Percentiles rank a stretch among this genome's conserved stretches.
Conservation (phyloP, 1,284 basidiomycete species). For the Trichosporon faecale region DNA sequence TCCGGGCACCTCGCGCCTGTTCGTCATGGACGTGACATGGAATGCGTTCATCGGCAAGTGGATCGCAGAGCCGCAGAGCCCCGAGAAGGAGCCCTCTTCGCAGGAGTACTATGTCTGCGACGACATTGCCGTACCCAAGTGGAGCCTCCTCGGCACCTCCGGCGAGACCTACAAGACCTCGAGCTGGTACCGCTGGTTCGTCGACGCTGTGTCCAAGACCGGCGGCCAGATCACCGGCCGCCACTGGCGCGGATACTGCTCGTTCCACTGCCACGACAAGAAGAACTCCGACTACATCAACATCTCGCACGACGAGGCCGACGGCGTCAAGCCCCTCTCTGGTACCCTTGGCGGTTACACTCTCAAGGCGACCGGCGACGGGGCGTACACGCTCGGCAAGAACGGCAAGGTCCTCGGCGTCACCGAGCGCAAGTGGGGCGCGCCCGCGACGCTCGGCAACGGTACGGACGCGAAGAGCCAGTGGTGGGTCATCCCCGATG, state of each 20-base stretch:
- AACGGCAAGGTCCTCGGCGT: constrained; percentile 5
- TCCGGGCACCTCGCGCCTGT: constrained; percentile 16
- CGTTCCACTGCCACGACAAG: constrained; percentile 18
- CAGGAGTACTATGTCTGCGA: constrained; percentile 19
- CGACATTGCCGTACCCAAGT: constrained; percentile 17
- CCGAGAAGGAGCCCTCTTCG: constrained; percentile 10
- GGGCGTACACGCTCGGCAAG: constrained; percentile 15
- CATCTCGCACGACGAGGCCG: constrained; percentile 8
- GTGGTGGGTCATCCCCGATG: neutral
- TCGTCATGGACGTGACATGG: constrained; percentile 22
- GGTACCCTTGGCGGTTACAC: neutral
- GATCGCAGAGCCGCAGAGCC: constrained; percentile 18
- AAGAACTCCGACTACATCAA: constrained; percentile 18
- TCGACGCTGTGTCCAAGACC: constrained; percentile 12
- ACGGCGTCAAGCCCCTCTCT: neutral
- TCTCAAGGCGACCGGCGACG: constrained; percentile 15
- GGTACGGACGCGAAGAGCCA: neutral
- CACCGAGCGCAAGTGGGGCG: constrained; percentile 15
- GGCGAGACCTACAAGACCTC: constrained; percentile 18
- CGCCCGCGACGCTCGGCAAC: neutral
- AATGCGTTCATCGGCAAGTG: constrained; percentile 22
- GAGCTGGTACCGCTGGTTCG: constrained; percentile 21
- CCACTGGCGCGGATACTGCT: constrained; percentile 20
- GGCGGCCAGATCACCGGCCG: constrained; percentile 12
- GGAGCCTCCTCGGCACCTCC: constrained; percentile 19